A percentile compares a stretch with the other conserved stretches of the same genome.
Evolutionary conservation across 305 asterid genomes (phyloP).

Genomic region (Andrographis paniculata): DNA sequence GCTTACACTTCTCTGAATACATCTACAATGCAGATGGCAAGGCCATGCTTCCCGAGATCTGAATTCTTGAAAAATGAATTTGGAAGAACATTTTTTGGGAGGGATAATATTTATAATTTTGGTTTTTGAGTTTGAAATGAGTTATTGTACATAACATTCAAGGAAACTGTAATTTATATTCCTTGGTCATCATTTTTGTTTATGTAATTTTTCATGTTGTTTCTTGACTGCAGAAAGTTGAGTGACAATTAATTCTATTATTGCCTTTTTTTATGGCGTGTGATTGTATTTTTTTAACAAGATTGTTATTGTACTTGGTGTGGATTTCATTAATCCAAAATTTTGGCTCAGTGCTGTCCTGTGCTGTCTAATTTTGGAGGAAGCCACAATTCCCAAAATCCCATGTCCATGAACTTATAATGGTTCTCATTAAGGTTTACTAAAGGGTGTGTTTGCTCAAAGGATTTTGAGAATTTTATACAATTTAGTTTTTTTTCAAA

Average conservation of each 20-base stretch:
- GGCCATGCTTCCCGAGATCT: slow-evolving; percentile 80
- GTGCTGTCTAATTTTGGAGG: background rate
- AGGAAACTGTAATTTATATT: slow-evolving; percentile 28
- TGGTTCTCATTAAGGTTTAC: too few relatives aligned
- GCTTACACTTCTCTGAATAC: slow-evolving; percentile 11
- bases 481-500: too few relatives aligned
- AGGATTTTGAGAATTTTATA: too few relatives aligned
- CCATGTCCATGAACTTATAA: too few relatives aligned
- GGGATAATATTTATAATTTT: background rate
- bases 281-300: slow-evolving; percentile 8
- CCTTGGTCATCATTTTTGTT: slow-evolving; percentile 22
- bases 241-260: background rate
- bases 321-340: slow-evolving; percentile 2
- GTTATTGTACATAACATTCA: slow-evolving; percentile 43
- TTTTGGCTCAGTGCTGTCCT: background rate
- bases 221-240: background rate
- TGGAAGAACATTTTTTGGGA: slow-evolving; percentile 15
- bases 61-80: slow-evolving; percentile 40
- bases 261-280: slow-evolving; percentile 2
- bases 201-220: slow-evolving; percentile 6
- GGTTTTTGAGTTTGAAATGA: slow-evolving; percentile 4
- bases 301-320: slow-evolving; percentile 1
- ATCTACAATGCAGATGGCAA: slow-evolving; percentile 75
- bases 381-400: too few relatives aligned
- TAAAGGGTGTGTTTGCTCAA: too few relatives aligned